Percentiles rank a stretch among this genome's conserved stretches.
Evolutionary conservation across 306 rosid species (phyloP).

Genomic region (Trichosanthes truncata): DNA sequence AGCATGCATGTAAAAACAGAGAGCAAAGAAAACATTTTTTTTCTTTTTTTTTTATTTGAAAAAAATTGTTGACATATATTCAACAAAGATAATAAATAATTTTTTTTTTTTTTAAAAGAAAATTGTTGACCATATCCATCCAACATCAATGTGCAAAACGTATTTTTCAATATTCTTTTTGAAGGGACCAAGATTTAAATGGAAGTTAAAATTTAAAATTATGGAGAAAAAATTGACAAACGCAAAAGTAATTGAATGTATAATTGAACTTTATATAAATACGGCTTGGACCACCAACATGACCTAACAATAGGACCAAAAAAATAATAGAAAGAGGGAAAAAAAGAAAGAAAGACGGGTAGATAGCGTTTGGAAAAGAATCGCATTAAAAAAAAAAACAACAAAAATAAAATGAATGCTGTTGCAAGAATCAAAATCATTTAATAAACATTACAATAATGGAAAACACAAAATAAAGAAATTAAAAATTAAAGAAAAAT

Average conservation of each 20-base stretch:
- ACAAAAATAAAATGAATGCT: not conserved
- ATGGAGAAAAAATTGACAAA: not conserved
- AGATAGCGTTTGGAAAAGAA: not conserved
- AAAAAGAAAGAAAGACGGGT: no score
- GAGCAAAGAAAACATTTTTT: not conserved
- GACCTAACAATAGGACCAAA: not conserved
- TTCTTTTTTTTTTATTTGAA: no score
- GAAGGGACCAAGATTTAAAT: not conserved
- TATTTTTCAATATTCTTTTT: not conserved
- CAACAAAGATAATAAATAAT: not conserved
- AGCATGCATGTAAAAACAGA: not conserved
- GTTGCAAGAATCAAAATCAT: not conserved
- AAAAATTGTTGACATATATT: not conserved
- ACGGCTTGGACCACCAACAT: not conserved
- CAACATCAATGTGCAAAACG: not conserved
- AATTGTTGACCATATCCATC: not conserved
- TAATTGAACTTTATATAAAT: not conserved
- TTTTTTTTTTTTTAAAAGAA: not conserved
- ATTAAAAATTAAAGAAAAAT: not conserved
- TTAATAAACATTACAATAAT: not conserved
- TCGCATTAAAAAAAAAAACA: not conserved
- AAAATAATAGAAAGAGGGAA: not conserved
- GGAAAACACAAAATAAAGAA: not conserved
- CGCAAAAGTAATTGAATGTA: not conserved
- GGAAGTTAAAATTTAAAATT: not conserved